Evolutionary conservation across 495 filamentous ascomycete genomes (phyloP).

Genomic region (Parathielavia appendiculata): DNA sequence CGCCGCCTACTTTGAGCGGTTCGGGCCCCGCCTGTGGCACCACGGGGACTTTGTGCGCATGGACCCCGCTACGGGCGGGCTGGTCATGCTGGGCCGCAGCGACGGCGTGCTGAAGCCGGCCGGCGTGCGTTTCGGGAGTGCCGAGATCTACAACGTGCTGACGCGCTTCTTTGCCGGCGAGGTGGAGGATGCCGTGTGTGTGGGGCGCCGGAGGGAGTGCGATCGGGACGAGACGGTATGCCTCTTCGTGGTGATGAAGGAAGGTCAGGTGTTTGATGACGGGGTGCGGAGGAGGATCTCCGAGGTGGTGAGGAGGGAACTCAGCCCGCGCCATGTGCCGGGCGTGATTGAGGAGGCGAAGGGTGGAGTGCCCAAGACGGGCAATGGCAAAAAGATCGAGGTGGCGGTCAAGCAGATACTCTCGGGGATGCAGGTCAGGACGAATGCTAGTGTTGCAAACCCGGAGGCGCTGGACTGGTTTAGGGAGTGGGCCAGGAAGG

Average conservation of each 20-base stretch:
- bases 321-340: constrained; percentile 83
- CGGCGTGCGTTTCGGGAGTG: constrained; percentile 71
- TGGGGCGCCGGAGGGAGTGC: constrained; percentile 65
- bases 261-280: constrained; percentile 44
- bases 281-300: constrained; percentile 58
- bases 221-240: constrained; percentile 83
- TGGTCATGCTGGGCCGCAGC: constrained; percentile 76
- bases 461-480: constrained; percentile 82
- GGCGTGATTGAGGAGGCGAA: constrained; percentile 69
- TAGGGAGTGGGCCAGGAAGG: constrained; percentile 56
- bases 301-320: constrained; percentile 58
- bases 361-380: constrained; percentile 75
- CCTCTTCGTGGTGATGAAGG: constrained; percentile 72
- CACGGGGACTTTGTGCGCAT: constrained; percentile 91
- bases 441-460: constrained; percentile 81
- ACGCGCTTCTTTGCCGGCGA: constrained; percentile 70
- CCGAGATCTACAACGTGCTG: constrained; percentile 90
- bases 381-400: constrained; percentile 93
- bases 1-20: constrained; percentile 81
- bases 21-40: constrained; percentile 68
- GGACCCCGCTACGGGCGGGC: constrained; percentile 56
- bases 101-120: constrained; percentile 77
- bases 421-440: constrained; percentile 79
- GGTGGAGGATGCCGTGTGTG: constrained; percentile 77
- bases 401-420: constrained; percentile 91